Conservation (phyloP, 202 grass and related monocot species). For the Zizania palustris region DNA sequence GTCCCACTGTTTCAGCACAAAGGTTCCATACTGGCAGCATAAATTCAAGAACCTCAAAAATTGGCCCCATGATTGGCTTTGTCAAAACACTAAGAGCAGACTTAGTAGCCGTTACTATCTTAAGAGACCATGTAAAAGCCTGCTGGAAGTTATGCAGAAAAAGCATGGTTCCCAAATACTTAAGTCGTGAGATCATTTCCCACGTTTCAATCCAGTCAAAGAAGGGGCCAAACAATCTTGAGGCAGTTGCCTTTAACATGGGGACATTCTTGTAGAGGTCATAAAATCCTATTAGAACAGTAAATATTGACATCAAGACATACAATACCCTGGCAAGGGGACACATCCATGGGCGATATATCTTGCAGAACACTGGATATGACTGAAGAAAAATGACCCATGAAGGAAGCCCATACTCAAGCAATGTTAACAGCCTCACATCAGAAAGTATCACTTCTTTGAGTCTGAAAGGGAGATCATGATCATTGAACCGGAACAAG, state of each 20-base stretch:
- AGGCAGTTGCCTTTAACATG: slow-evolving; percentile 85
- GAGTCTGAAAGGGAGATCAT: slow-evolving; percentile 75
- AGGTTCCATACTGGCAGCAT: slow-evolving; percentile 78
- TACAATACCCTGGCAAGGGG: slow-evolving; percentile 76
- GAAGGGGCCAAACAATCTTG: slow-evolving; percentile 91
- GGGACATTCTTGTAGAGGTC: slow-evolving; percentile 99
- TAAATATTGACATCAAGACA: slow-evolving; percentile 75
- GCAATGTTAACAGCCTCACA: slow-evolving; percentile 81
- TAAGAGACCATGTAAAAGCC: slow-evolving; percentile 75
- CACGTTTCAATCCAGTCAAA: slow-evolving; percentile 98
- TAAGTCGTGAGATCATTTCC: slow-evolving; percentile 95
- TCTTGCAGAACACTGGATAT: slow-evolving; percentile 94
- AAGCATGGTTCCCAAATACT: slow-evolving; percentile 97
- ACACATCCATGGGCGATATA: slow-evolving; percentile 97
- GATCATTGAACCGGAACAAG: slow-evolving; percentile 77
- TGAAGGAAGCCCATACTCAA: slow-evolving; percentile 93
- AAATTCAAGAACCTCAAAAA: slow-evolving; percentile 77
- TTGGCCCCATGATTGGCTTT: slow-evolving; percentile 60
- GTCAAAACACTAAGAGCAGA: slow-evolving; percentile 70
- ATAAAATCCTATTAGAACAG: slow-evolving; percentile 98
- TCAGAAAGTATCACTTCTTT: slow-evolving; percentile 83
- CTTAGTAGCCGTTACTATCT: slow-evolving; percentile 60
- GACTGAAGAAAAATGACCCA: slow-evolving; percentile 97
- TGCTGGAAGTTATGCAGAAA: slow-evolving; percentile 88
- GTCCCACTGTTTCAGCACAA: slow-evolving; percentile 59